phyloP scores from a whole-genome alignment of 805 yeast species.

The Debaryomyces tyrocola region DNA sequence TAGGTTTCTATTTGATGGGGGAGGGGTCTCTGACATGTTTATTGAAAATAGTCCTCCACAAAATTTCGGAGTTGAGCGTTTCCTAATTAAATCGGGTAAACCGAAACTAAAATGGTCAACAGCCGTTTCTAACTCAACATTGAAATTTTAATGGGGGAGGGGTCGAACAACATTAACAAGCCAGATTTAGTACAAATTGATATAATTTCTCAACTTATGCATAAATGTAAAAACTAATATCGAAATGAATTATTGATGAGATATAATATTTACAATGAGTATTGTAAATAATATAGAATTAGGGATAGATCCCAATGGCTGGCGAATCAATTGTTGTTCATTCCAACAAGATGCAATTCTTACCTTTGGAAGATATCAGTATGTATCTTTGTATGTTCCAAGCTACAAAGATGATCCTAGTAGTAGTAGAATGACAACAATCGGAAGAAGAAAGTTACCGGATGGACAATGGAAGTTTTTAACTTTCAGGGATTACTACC shows the following conservation, averaged over 20 bases:
- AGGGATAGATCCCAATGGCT: constrained; percentile 11
- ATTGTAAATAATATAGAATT: not conserved
- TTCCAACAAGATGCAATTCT: constrained; percentile 18
- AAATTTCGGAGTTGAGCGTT: not conserved
- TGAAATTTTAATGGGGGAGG: no score
- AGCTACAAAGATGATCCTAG: constrained; percentile 3
- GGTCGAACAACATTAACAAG: no score
- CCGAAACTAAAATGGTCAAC: no score
- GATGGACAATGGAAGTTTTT: constrained; percentile 10
- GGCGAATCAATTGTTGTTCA: constrained; percentile 16
- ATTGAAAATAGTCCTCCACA: not conserved
- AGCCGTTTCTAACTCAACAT: no score
- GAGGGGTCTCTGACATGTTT: no score
- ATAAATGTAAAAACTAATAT: no score
- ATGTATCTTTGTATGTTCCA: constrained; percentile 8
- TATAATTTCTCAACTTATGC: no score
- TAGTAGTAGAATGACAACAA: constrained; percentile 6
- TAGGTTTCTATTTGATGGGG: no score
- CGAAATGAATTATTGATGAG: no score
- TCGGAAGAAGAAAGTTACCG: constrained; percentile 11
- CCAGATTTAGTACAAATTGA: no score
- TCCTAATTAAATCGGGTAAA: no score
- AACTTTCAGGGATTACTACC: constrained; percentile 13
- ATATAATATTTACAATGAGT: no score
- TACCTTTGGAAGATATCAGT: constrained; percentile 12